Percentiles rank a stretch among this genome's conserved stretches.
phyloP scores from a whole-genome alignment of 2,329 filamentous ascomycete species.

The Sporothrix euskadiensis region DNA sequence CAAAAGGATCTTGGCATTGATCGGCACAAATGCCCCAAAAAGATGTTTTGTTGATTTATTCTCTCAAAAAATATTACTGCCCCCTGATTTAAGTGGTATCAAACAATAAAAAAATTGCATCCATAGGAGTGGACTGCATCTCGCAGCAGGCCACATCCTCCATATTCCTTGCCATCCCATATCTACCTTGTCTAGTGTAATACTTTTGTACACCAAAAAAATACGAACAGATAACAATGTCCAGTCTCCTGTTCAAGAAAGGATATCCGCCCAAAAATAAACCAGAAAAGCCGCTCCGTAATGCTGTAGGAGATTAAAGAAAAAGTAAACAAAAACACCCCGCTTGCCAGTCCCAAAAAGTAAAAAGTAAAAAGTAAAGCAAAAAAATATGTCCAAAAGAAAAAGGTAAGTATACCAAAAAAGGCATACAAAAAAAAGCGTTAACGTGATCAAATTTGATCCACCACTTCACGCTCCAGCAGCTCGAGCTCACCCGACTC shows the following conservation, averaged over 20 bases:
- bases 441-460: conserved; percentile 46
- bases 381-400: neutral
- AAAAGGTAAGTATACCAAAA: neutral
- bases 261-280: neutral
- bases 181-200: neutral
- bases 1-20: too few species aligned
- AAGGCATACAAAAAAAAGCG: neutral
- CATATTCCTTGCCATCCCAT: neutral
- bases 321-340: neutral
- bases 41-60: too few species aligned
- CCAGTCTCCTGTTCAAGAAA: neutral
- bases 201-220: conserved; percentile 18
- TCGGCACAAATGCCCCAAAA: too few species aligned
- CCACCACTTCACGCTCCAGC: conserved; percentile 64
- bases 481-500: conserved; percentile 66
- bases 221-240: neutral
- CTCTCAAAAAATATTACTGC: neutral
- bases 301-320: neutral
- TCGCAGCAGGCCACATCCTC: neutral
- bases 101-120: neutral
- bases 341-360: neutral
- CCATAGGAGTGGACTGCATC: neutral
- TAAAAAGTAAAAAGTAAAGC: neutral
- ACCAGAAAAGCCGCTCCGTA: neutral
- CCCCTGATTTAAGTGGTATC: neutral